These are phyloP conservation scores for Strigomonas culicis DNA, from an alignment of 208 protist genomes.

Conservation along the genomic window DNA sequence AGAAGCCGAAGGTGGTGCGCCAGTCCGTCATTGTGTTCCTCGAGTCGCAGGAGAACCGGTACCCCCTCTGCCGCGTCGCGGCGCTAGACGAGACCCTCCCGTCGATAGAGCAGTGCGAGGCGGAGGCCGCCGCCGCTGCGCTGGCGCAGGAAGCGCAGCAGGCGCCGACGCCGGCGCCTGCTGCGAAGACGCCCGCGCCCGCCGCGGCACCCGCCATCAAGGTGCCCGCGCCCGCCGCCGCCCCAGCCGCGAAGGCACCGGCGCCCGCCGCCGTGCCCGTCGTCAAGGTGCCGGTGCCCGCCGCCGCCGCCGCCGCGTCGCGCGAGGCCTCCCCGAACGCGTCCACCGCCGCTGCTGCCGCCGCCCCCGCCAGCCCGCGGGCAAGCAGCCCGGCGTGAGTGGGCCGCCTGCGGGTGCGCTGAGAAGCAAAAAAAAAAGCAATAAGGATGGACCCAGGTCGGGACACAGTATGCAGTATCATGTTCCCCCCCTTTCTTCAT, in stretches of 20 bases:
- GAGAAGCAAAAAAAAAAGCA: slow-evolving; percentile 2
- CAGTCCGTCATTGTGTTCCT: no score
- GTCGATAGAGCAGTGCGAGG: no score
- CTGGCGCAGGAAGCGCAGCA: slow-evolving; percentile 4
- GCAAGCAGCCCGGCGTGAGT: neutral
- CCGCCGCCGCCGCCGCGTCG: neutral
- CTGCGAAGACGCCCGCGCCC: no score
- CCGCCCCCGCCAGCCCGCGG: neutral
- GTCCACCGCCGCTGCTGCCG: neutral
- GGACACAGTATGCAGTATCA: neutral
- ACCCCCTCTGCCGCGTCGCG: no score
- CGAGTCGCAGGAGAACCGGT: no score
- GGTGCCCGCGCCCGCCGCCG: no score
- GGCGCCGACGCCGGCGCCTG: neutral
- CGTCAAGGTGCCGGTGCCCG: no score
- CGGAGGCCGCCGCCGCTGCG: no score
- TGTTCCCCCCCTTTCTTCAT: no score
- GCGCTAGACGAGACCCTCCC: no score
- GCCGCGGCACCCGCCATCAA: no score
- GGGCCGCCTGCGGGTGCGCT: neutral
- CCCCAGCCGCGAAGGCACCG: neutral
- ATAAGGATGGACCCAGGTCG: neutral
- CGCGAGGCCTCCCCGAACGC: neutral
- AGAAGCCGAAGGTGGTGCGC: no score
- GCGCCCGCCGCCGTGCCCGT: neutral